Evolutionary conservation across 2,329 filamentous ascomycete species (phyloP).

Genomic region (Chaetothyriales sp.): DNA sequence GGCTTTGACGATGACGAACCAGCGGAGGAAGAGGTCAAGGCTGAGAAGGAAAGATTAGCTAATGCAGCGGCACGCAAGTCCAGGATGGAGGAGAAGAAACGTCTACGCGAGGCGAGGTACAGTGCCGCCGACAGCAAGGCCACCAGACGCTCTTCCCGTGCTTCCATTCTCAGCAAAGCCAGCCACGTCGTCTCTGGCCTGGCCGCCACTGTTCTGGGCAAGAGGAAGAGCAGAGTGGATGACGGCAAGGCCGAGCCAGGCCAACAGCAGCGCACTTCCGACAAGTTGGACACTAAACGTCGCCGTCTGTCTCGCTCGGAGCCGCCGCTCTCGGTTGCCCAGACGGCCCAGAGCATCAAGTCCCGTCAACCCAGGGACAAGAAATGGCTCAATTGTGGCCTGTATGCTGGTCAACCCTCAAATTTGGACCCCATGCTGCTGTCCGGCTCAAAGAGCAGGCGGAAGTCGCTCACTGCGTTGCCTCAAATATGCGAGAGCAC

Average conservation of each 20-base stretch:
- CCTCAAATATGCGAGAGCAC: slow-evolving; percentile 33
- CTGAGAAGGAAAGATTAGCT: slow-evolving; percentile 20
- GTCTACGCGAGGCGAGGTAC: slow-evolving; percentile 12
- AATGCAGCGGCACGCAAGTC: slow-evolving; percentile 18
- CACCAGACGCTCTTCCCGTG: slow-evolving; percentile 28
- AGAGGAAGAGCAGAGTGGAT: slow-evolving; percentile 40
- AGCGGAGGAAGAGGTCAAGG: slow-evolving; percentile 16
- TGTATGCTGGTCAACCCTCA: slow-evolving; percentile 68
- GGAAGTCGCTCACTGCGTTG: slow-evolving; percentile 28
- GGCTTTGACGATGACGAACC: slow-evolving; percentile 11
- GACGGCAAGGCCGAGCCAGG: slow-evolving; percentile 33
- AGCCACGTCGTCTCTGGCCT: slow-evolving; percentile 31
- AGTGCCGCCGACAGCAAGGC: slow-evolving; percentile 20
- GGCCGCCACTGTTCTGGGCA: slow-evolving; percentile 39
- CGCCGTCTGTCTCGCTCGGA: slow-evolving; percentile 24
- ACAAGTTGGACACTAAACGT: slow-evolving; percentile 26
- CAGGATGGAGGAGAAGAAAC: slow-evolving; percentile 16
- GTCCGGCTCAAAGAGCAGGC: slow-evolving; percentile 34
- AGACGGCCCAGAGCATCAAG: background rate
- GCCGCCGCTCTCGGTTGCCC: background rate
- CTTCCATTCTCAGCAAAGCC: slow-evolving; percentile 28
- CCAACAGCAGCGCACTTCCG: too few relatives aligned
- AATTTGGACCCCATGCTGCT: slow-evolving; percentile 29
- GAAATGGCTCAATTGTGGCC: slow-evolving; percentile 64
- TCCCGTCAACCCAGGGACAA: slow-evolving; percentile 33